phyloP scores from a whole-genome alignment of 768 basidiomycete species.

The Phaeotremella fagi region DNA sequence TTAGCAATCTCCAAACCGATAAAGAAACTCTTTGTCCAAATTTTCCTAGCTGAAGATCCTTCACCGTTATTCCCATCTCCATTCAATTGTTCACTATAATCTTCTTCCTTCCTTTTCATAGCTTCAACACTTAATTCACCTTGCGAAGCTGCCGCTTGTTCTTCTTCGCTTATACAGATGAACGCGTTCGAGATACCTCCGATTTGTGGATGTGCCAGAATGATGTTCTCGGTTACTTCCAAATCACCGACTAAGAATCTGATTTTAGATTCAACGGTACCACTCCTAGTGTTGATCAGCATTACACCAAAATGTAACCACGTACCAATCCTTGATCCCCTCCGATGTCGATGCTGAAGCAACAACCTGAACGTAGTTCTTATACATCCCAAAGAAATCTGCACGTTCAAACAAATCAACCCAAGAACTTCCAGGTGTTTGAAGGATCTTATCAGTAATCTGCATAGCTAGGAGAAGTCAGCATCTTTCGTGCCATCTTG shows the following conservation, averaged over 20 bases:
- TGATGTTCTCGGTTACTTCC: constrained; percentile 87
- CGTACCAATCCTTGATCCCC: constrained; percentile 88
- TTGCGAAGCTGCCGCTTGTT: constrained; percentile 79
- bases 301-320: constrained; percentile 4
- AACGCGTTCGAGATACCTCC: constrained; percentile 86
- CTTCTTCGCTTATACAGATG: constrained; percentile 77
- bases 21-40: constrained; percentile 95
- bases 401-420: constrained; percentile 90
- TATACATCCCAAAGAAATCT: constrained; percentile 95
- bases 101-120: constrained; percentile 59
- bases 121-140: constrained; percentile 76
- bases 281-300: constrained; percentile 56
- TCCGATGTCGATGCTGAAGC: constrained; percentile 80
- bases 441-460: constrained; percentile 86
- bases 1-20: constrained; percentile 90
- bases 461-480: constrained; percentile 63
- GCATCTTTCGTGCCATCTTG: background rate
- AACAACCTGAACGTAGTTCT: constrained; percentile 92
- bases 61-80: constrained; percentile 40
- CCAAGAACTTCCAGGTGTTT: constrained; percentile 71
- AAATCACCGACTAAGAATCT: constrained; percentile 97
- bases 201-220: constrained; percentile 88
- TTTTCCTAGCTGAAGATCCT: constrained; percentile 52
- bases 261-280: constrained; percentile 96
- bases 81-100: constrained; percentile 18